Evolutionary conservation across 2,329 filamentous ascomycete species (phyloP), one percentile per base, ranked within the genome.

Genomic region (Penicillium sp.): DNA sequence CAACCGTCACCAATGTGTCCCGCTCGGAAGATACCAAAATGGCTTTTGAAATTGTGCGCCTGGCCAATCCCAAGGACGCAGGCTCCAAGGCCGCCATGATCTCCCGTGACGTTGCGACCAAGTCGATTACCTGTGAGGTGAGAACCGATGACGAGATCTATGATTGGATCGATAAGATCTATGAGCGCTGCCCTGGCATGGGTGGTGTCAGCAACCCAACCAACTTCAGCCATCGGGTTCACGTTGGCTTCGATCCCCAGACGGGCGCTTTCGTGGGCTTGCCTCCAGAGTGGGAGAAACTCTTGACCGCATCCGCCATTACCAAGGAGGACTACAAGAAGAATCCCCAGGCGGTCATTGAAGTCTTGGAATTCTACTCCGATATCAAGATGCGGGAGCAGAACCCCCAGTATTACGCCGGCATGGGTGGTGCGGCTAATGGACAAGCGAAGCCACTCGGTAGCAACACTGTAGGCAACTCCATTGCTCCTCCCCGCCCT

Each of bases 261-360:
- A 96, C 90, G 2, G 94, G 94, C 59, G 91, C 94, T 62, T 99
- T 99, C 66, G 90, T 95, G 44, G 94, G 94, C 36, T 75, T 99
- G 62, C 94, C 94, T 1, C 87, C 90, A 5, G 94, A 99, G 77
- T 99, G 94, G 94, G 94, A 95, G 68, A 95, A 95, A 74, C 81
- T 99, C 47, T 81, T 99, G 61, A 97, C 94, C 67, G 92, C 91
- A 8, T 97, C 94, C 2, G 94, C 94, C 53, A 94, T 99, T 67
- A 97, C 94, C 54, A 96, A 96, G 74, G 94, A 99, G 67, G 94
- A 99, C 71, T 97, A 97, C 74, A 90, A 95, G 75, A 92, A 94
- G 68, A 96, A 99, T 67, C 94, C 94, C 5, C 88, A 93, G 76
- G 90, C 85, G 53, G 83, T 78, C 24, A 79, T 85, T 46, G 85